Evolutionary conservation across 257 asterid genomes (phyloP).

Genomic region (Primulina tabacum): DNA sequence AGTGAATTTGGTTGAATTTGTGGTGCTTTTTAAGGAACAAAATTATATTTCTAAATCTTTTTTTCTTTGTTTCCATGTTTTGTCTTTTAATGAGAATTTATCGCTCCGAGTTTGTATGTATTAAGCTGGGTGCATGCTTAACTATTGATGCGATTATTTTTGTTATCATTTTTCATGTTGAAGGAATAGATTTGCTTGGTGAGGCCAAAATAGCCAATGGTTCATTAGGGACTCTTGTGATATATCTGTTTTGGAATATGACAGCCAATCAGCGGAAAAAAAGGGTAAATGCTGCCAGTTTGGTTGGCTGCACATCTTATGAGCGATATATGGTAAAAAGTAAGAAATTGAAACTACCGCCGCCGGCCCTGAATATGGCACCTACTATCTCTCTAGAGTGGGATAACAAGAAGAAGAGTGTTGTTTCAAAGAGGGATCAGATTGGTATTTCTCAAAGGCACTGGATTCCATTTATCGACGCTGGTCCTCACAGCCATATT

Average conservation of each 20-base stretch:
- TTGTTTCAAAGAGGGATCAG: constrained; percentile 84
- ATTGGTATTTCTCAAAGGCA: constrained; percentile 71
- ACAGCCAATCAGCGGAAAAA: constrained; percentile 77
- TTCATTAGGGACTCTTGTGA: constrained; percentile 26
- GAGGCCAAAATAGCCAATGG: constrained; percentile 30
- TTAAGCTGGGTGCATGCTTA: constrained; percentile 1
- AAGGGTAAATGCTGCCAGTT: constrained; percentile 51
- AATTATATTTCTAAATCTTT: neutral
- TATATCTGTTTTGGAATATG: constrained; percentile 42
- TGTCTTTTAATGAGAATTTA: neutral
- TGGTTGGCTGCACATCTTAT: constrained; percentile 50
- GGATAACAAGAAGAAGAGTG: constrained; percentile 71
- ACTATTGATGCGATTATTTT: constrained; percentile 15
- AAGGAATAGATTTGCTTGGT: constrained; percentile 20
- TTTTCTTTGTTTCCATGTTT: neutral
- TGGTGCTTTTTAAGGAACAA: neutral
- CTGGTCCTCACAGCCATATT: constrained; percentile 37
- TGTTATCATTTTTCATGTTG: constrained; percentile 15
- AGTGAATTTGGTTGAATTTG: neutral
- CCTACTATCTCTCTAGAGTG: constrained; percentile 72
- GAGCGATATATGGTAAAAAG: constrained; percentile 51
- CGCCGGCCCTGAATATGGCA: constrained; percentile 44
- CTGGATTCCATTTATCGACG: constrained; percentile 53
- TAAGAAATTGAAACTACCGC: constrained; percentile 48
- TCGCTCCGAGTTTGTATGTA: neutral